phyloP scores from a whole-genome alignment of 192 early-diverging fungal species.

The Gryganskiella cystojenkinii region DNA sequence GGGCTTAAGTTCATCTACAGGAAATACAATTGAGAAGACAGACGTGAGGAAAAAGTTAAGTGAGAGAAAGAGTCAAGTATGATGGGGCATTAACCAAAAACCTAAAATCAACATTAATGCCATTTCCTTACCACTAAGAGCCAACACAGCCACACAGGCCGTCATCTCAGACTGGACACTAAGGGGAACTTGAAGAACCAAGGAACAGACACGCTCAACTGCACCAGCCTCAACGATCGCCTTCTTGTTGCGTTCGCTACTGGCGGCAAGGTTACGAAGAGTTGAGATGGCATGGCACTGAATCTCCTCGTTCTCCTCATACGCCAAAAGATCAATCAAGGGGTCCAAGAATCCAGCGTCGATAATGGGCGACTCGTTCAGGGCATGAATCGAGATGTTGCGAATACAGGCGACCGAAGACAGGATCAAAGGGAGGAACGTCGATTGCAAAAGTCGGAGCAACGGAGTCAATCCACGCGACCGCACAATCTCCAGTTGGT shows the following conservation, averaged over 20 bases:
- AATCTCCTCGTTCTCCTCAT: conserved; percentile 82
- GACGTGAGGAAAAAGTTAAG: neutral
- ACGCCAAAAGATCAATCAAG: conserved; percentile 69
- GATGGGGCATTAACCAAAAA: no score
- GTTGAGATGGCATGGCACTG: conserved; percentile 90
- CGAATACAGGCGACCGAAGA: conserved; percentile 90
- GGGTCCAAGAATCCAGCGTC: conserved; percentile 80
- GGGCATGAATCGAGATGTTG: conserved; percentile 89
- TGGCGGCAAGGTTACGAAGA: conserved; percentile 84
- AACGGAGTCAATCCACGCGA: conserved; percentile 80
- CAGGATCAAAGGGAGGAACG: conserved; percentile 77
- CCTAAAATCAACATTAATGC: neutral
- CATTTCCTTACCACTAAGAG: conserved; percentile 63
- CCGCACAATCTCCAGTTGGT: conserved; percentile 84
- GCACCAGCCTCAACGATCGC: conserved; percentile 81
- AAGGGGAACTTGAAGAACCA: conserved; percentile 64
- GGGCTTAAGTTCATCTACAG: conserved; percentile 73
- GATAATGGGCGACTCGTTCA: conserved; percentile 87
- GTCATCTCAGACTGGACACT: conserved; percentile 85
- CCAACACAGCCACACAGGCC: conserved; percentile 86
- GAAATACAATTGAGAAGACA: neutral
- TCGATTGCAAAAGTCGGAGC: conserved; percentile 78
- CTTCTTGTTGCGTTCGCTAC: conserved; percentile 79
- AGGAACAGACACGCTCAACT: conserved; percentile 73
- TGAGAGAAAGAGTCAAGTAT: no score